A percentile compares a stretch with the other conserved stretches of the same genome.
These are phyloP conservation scores for Trifolium fragiferum DNA, from an alignment of 306 rosid species.

Conservation along the genomic window DNA sequence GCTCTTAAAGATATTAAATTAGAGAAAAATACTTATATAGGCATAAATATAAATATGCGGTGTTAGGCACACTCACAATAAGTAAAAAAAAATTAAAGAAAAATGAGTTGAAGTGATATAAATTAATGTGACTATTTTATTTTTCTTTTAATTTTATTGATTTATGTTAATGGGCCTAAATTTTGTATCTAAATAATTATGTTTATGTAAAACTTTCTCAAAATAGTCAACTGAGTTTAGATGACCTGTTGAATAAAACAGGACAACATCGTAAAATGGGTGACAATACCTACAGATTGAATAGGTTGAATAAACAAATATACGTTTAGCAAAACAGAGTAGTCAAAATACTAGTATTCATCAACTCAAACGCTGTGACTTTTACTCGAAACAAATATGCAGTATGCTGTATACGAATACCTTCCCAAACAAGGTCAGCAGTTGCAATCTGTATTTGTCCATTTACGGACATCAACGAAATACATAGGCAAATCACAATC, in stretches of 20 bases:
- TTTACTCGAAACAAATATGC: slow-evolving; percentile 41
- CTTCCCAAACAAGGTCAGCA: slow-evolving; percentile 44
- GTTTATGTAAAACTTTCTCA: too few relatives aligned
- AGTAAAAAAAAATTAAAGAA: too few relatives aligned
- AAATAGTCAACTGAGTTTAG: neutral
- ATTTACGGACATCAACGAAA: slow-evolving; percentile 43
- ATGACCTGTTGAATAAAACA: neutral
- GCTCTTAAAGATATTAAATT: neutral
- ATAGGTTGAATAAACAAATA: neutral
- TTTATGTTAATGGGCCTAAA: too few relatives aligned
- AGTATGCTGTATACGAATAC: slow-evolving; percentile 37
- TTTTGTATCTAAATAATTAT: too few relatives aligned
- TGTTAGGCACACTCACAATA: too few relatives aligned
- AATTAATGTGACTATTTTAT: too few relatives aligned
- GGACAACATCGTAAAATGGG: neutral
- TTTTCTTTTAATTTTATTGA: too few relatives aligned
- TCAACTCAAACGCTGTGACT: slow-evolving; percentile 33
- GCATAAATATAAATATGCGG: too few relatives aligned
- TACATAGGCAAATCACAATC: slow-evolving; percentile 51
- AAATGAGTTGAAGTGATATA: too few relatives aligned
- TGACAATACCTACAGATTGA: slow-evolving; percentile 1
- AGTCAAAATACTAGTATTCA: slow-evolving; percentile 8
- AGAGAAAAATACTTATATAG: too few relatives aligned
- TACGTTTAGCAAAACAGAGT: slow-evolving; percentile 13
- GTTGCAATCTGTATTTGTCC: slow-evolving; percentile 46